Evolutionary conservation across 2,329 filamentous ascomycete species (phyloP).

Genomic region (Pochonia chlamydosporia): DNA sequence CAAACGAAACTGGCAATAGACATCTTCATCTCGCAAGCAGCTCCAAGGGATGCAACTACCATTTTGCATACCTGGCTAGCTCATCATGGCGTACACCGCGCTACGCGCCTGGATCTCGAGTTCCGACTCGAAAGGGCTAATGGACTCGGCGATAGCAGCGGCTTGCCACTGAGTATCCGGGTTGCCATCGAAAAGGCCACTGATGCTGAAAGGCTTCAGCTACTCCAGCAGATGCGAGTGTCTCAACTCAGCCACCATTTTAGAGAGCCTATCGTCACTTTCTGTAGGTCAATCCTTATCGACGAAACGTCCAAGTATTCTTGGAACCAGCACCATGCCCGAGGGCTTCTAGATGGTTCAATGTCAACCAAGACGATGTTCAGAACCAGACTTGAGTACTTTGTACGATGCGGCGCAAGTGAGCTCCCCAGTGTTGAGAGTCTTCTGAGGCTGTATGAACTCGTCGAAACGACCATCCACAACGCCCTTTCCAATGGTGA

Average conservation of each 20-base stretch:
- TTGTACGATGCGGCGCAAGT: not conserved
- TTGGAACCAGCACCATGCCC: not conserved
- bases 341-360: not conserved
- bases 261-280: conserved; percentile 16
- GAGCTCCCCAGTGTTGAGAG: conserved; percentile 5
- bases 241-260: conserved; percentile 18
- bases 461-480: conserved; percentile 19
- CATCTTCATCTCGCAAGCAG: conserved; percentile 29
- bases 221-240: conserved; percentile 25
- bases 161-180: conserved; percentile 19
- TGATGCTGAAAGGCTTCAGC: conserved; percentile 22
- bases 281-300: not conserved
- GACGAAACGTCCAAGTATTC: not conserved
- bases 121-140: conserved; percentile 15
- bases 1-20: conserved; percentile 16
- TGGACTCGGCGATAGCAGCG: not conserved
- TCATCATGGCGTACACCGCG: conserved; percentile 26
- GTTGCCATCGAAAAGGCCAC: conserved; percentile 21
- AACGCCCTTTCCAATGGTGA: conserved; percentile 24
- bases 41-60: conserved; percentile 22
- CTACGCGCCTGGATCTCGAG: conserved; percentile 27
- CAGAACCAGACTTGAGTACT: not conserved
- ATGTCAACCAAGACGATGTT: not conserved
- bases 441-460: conserved; percentile 17
- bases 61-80: conserved; percentile 32